A percentile compares a stretch with the other conserved stretches of the same genome.
Conservation (phyloP, 306 rosid genomes). For the Echinosophora koreensis region DNA sequence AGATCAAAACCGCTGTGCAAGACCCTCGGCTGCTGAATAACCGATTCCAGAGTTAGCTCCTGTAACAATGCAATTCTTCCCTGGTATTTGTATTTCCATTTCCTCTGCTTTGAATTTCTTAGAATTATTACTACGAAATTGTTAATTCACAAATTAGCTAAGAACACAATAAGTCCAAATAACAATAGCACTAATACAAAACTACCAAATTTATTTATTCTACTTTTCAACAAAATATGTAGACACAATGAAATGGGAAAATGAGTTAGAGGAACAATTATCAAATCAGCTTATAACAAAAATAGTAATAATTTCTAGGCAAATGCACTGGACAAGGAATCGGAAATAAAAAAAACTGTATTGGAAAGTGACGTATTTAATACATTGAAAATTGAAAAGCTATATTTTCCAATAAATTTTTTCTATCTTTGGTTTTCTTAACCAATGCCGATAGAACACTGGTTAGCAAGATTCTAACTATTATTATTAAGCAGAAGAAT, state of each 20-base stretch:
- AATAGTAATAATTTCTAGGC: neutral
- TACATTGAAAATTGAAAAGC: too few relatives aligned
- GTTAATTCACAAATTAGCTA: conserved; percentile 20
- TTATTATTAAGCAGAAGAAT: neutral
- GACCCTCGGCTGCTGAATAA: conserved; percentile 85
- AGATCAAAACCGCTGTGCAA: conserved; percentile 76
- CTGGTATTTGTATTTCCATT: conserved; percentile 59
- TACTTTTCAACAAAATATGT: neutral
- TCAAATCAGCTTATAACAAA: neutral
- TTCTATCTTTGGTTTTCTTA: too few relatives aligned
- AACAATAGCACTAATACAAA: conserved; percentile 2
- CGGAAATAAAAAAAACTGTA: too few relatives aligned
- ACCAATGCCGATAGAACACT: too few relatives aligned
- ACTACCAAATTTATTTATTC: conserved; percentile 1
- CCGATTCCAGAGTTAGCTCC: conserved; percentile 99
- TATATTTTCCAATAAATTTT: too few relatives aligned
- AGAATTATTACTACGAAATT: conserved; percentile 70
- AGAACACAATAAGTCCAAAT: conserved; percentile 2
- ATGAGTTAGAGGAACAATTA: neutral
- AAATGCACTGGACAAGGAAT: too few relatives aligned
- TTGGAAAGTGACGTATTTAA: too few relatives aligned
- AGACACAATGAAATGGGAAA: neutral
- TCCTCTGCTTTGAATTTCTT: conserved; percentile 83
- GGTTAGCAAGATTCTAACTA: too few relatives aligned
- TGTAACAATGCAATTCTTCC: conserved; percentile 89